phyloP scores from a whole-genome alignment of 805 yeast species.

The Metschnikowia shivogae region DNA sequence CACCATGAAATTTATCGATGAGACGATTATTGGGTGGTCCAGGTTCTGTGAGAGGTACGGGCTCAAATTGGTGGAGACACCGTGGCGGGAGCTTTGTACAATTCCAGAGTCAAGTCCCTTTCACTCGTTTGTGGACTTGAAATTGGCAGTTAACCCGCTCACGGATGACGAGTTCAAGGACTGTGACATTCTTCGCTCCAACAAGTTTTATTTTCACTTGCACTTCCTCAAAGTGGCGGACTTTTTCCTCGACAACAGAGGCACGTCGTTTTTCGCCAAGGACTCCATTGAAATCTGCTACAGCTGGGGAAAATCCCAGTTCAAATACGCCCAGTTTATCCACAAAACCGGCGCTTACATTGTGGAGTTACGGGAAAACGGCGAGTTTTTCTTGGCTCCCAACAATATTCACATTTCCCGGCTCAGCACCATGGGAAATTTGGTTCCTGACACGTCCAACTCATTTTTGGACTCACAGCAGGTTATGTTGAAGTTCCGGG shows the following conservation, averaged over 20 bases:
- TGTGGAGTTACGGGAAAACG: slow-evolving; percentile 78
- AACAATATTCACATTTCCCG: slow-evolving; percentile 80
- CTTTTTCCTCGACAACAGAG: slow-evolving; percentile 76
- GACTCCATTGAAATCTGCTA: slow-evolving; percentile 64
- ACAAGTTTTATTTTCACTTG: slow-evolving; percentile 71
- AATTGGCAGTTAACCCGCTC: slow-evolving; percentile 71
- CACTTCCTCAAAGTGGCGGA: slow-evolving; percentile 66
- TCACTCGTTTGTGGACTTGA: slow-evolving; percentile 73
- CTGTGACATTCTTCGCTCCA: slow-evolving; percentile 40
- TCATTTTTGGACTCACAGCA: slow-evolving; percentile 60
- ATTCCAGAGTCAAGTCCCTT: slow-evolving; percentile 80
- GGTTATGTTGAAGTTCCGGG: slow-evolving; percentile 66
- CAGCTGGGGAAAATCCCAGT: slow-evolving; percentile 88
- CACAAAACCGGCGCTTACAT: slow-evolving; percentile 87
- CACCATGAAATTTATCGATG: slow-evolving; percentile 73
- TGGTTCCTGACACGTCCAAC: slow-evolving; percentile 27
- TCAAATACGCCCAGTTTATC: slow-evolving; percentile 82
- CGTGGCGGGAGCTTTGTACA: slow-evolving; percentile 81
- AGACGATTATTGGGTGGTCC: slow-evolving; percentile 70
- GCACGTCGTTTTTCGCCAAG: slow-evolving; percentile 56
- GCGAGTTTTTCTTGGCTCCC: slow-evolving; percentile 78
- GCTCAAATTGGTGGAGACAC: slow-evolving; percentile 72
- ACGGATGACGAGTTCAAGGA: slow-evolving; percentile 48
- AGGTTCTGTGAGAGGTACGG: slow-evolving; percentile 85
- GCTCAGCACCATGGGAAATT: slow-evolving; percentile 43